phyloP scores from a whole-genome alignment of 2,329 filamentous ascomycete genomes.

The Fusarium sp. region DNA sequence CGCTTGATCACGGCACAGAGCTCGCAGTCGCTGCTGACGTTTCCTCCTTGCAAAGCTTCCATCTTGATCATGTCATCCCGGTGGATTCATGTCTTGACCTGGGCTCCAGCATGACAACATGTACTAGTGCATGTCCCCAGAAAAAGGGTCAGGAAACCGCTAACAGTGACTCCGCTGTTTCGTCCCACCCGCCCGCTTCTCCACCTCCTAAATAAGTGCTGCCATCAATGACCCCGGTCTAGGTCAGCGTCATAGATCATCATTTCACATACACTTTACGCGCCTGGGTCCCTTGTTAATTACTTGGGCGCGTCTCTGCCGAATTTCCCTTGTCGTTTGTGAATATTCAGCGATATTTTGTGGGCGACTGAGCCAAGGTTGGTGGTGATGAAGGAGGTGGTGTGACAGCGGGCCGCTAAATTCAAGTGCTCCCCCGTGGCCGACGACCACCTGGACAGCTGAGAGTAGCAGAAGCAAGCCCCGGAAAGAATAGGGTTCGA shows the following conservation, averaged over 20 bases:
- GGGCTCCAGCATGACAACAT: conserved; percentile 36
- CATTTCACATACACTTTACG: conserved; percentile 43
- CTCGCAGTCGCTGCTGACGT: neutral
- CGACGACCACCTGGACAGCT: conserved; percentile 2
- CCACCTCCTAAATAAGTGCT: conserved; percentile 20
- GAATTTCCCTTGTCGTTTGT: conserved; percentile 4
- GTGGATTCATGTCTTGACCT: conserved; percentile 15
- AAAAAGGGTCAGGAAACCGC: conserved; percentile 36
- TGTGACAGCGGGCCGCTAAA: conserved; percentile 10
- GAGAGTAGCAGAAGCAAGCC: conserved; percentile 1
- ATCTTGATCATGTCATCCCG: conserved; percentile 22
- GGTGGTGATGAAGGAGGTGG: neutral
- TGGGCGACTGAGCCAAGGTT: neutral
- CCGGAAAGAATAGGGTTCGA: conserved; percentile 4
- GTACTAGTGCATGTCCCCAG: conserved; percentile 35
- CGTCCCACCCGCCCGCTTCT: conserved; percentile 40
- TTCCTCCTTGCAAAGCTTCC: conserved; percentile 11
- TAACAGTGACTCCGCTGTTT: conserved; percentile 31
- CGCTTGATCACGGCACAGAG: neutral
- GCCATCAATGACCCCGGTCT: conserved; percentile 34
- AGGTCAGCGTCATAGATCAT: conserved; percentile 41
- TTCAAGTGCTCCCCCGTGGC: neutral
- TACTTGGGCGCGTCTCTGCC: neutral
- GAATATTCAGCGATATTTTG: conserved; percentile 3
- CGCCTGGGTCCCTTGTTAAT: conserved; percentile 22